These are phyloP conservation scores for Saturnispora kantuleensis DNA, from an alignment of 805 yeast genomes.

Conservation along the genomic window DNA sequence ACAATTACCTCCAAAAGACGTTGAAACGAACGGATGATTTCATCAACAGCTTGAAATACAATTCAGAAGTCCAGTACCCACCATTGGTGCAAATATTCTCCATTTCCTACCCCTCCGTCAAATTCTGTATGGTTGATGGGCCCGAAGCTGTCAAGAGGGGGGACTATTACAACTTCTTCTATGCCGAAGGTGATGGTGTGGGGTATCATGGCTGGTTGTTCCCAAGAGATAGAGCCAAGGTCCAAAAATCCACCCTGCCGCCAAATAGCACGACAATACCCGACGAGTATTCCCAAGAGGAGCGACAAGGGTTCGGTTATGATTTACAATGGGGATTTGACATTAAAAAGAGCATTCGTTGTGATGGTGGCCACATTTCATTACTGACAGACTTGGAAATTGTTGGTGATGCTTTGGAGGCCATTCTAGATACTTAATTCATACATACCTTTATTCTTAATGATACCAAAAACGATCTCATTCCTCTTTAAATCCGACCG, in stretches of 20 bases:
- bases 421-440: conserved; percentile 45
- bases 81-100: conserved; percentile 81
- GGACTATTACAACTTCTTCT: conserved; percentile 63
- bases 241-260: neutral
- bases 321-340: conserved; percentile 47
- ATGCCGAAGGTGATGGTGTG: conserved; percentile 93
- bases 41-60: conserved; percentile 44
- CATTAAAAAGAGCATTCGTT: conserved; percentile 55
- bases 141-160: conserved; percentile 58
- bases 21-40: conserved; percentile 51
- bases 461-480: neutral
- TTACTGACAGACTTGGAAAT: conserved; percentile 64
- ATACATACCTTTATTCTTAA: neutral
- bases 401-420: conserved; percentile 61
- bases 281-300: conserved; percentile 4
- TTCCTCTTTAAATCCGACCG: conserved; percentile 30
- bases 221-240: conserved; percentile 40
- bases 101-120: conserved; percentile 71
- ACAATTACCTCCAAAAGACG: conserved; percentile 53
- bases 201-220: conserved; percentile 73
- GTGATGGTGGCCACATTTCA: conserved; percentile 68
- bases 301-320: conserved; percentile 12
- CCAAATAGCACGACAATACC: neutral
- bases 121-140: conserved; percentile 63
- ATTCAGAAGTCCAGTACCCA: conserved; percentile 49